Evolutionary conservation across 768 basidiomycete genomes (phyloP).

Genomic region (Zangia roseola): DNA sequence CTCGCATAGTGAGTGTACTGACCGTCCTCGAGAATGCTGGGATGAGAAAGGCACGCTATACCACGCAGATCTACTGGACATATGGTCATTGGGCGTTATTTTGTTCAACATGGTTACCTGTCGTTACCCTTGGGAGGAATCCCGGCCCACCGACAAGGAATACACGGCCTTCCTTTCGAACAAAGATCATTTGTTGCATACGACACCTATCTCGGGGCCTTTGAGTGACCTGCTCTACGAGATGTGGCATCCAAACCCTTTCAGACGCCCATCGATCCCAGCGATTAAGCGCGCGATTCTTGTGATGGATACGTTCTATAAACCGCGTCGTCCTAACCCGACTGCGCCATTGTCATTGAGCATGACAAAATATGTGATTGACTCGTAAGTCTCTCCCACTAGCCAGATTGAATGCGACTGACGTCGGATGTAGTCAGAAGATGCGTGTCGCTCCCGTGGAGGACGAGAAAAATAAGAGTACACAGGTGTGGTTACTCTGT

Average conservation of each 20-base stretch:
- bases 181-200: slow-evolving; percentile 4
- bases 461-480: background rate
- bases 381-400: background rate
- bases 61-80: slow-evolving; percentile 37
- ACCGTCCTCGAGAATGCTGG: slow-evolving; percentile 50
- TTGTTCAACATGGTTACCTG: slow-evolving; percentile 78
- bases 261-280: background rate
- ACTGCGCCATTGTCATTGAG: no score
- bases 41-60: slow-evolving; percentile 34
- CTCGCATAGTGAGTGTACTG: background rate
- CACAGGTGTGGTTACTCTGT: background rate
- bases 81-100: slow-evolving; percentile 79
- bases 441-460: background rate
- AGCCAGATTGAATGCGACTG: background rate
- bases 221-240: slow-evolving; percentile 3
- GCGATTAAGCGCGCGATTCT: background rate
- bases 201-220: background rate
- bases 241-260: slow-evolving; percentile 1
- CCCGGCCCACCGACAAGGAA: background rate
- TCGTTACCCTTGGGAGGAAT: slow-evolving; percentile 1
- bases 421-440: background rate
- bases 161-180: background rate
- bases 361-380: background rate
- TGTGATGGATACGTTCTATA: background rate
- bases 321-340: background rate